A percentile compares a stretch with the other conserved stretches of the same genome.
Evolutionary conservation across 2,329 filamentous ascomycete species (phyloP).

Genomic region (Paecilomyces fulvus): DNA sequence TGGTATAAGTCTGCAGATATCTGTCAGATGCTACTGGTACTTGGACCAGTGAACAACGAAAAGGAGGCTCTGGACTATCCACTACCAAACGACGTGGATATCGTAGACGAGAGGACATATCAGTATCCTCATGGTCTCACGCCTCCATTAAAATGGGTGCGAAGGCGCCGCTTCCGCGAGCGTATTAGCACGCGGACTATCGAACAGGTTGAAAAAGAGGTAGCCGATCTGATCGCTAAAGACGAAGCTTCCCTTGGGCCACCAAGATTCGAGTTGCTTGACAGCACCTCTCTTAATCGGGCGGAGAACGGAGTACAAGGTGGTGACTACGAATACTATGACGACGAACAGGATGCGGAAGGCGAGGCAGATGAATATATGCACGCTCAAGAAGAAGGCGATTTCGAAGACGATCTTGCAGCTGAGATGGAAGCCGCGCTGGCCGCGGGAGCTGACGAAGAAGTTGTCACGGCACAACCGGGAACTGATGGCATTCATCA

Average conservation of each 20-base stretch:
- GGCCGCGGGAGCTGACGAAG: constrained; percentile 29
- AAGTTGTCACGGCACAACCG: constrained; percentile 15
- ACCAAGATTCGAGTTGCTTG: constrained; percentile 57
- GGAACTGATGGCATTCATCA: constrained; percentile 15
- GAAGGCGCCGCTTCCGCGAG: constrained; percentile 75
- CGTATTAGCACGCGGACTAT: constrained; percentile 75
- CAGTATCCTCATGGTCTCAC: constrained; percentile 81
- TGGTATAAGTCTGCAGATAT: constrained; percentile 87
- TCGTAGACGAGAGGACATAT: constrained; percentile 47
- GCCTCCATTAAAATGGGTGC: constrained; percentile 77
- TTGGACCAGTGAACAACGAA: constrained; percentile 58
- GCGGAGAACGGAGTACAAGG: constrained; percentile 35
- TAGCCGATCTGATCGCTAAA: constrained; percentile 62
- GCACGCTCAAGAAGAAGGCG: constrained; percentile 23
- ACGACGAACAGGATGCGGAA: constrained; percentile 42
- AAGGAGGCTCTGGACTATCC: constrained; percentile 57
- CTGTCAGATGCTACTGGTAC: constrained; percentile 78
- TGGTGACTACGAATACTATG: constrained; percentile 32
- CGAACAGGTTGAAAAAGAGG: constrained; percentile 72
- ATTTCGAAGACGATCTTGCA: constrained; percentile 34
- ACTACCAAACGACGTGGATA: constrained; percentile 63
- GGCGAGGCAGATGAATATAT: constrained; percentile 40
- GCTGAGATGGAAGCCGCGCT: constrained; percentile 37
- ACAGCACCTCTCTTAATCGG: constrained; percentile 41
- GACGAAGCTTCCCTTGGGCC: constrained; percentile 53